phyloP scores from a whole-genome alignment of 2,329 filamentous ascomycete genomes.

The Parastagonospora nodorum region DNA sequence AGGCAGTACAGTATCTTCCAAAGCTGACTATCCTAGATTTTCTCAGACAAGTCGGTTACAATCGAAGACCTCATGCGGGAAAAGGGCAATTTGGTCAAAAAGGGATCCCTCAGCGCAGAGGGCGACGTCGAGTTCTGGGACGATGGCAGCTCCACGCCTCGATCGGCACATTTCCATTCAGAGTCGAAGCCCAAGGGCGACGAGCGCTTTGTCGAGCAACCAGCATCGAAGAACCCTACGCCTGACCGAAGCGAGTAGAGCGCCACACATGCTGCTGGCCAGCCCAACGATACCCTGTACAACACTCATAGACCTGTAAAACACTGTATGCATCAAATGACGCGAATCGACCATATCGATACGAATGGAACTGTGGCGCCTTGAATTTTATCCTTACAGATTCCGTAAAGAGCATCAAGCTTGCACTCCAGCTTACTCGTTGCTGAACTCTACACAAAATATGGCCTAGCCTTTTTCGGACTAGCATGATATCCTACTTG shows the following conservation, averaged over 20 bases:
- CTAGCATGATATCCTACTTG: too few relatives aligned
- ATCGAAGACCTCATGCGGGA: slow-evolving; percentile 78
- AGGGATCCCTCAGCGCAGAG: slow-evolving; percentile 71
- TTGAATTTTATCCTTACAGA: too few relatives aligned
- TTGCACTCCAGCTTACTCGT: too few relatives aligned
- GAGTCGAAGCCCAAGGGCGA: slow-evolving; percentile 32
- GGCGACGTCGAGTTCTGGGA: slow-evolving; percentile 95
- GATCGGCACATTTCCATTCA: slow-evolving; percentile 42
- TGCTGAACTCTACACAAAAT: too few relatives aligned
- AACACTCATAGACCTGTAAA: slow-evolving; percentile 7
- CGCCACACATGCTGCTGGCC: slow-evolving; percentile 3
- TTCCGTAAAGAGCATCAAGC: too few relatives aligned
- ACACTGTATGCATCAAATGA: too few relatives aligned
- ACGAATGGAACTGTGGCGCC: too few relatives aligned
- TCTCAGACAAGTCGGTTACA: slow-evolving; percentile 71
- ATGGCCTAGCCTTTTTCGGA: too few relatives aligned
- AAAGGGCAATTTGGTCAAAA: slow-evolving; percentile 75
- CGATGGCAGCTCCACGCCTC: slow-evolving; percentile 60
- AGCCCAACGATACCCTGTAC: slow-evolving; percentile 13
- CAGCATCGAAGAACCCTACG: slow-evolving; percentile 13
- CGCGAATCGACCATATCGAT: too few relatives aligned
- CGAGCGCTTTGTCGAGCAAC: slow-evolving; percentile 25
- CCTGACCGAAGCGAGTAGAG: slow-evolving; percentile 9
- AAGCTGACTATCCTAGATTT: slow-evolving; percentile 58
- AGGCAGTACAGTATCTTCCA: neutral